Evolutionary conservation across 495 filamentous ascomycete species (phyloP).

Genomic region (Collariella sp.): DNA sequence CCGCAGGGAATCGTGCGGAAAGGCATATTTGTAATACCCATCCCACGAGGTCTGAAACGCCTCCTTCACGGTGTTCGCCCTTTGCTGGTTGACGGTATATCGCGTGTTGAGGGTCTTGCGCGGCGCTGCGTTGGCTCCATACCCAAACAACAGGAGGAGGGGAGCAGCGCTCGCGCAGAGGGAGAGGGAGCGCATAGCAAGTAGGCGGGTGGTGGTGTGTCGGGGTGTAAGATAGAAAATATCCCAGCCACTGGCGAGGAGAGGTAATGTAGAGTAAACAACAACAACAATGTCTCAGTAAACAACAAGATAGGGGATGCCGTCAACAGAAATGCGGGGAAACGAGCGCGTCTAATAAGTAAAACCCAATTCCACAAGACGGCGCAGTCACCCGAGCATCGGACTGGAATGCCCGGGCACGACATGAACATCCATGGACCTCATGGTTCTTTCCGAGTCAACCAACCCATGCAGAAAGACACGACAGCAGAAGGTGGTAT

Average conservation of each 20-base stretch:
- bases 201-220: not conserved
- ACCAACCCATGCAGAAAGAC: not conserved
- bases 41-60: slow-evolving; percentile 73
- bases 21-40: slow-evolving; percentile 73
- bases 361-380: no score
- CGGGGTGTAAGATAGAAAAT: not conserved
- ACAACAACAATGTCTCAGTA: not conserved
- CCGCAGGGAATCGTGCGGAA: slow-evolving; percentile 66
- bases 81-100: slow-evolving; percentile 26
- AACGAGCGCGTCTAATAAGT: not conserved
- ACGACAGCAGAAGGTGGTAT: not conserved
- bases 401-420: not conserved
- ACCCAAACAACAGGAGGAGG: not conserved
- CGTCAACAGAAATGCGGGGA: not conserved
- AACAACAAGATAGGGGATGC: not conserved
- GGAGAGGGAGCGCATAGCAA: not conserved
- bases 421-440: not conserved
- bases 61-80: slow-evolving; percentile 60
- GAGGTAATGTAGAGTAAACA: not conserved
- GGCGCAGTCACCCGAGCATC: not conserved
- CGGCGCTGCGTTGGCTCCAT: not conserved
- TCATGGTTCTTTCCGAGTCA: not conserved
- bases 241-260: not conserved
- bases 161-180: not conserved
- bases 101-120: not conserved